Base-by-base conservation (phyloP, 1,284 basidiomycete genomes). In the Microbotryum lychnidis-dioicae region DNA sequence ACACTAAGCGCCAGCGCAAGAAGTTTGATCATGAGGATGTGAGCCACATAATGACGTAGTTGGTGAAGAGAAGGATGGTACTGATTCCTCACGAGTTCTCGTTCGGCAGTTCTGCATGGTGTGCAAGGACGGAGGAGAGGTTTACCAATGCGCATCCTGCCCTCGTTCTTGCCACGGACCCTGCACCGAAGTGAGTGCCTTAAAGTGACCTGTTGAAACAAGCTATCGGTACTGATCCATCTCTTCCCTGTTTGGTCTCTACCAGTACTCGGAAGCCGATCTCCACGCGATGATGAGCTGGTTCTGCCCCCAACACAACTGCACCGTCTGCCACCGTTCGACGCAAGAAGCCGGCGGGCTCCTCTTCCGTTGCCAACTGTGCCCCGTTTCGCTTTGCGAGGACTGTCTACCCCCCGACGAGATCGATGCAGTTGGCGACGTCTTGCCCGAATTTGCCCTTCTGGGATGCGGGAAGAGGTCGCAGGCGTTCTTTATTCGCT, bases 71-170 rank as follows among this genome's bases (percentile, higher is more conserved):
- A 42, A 10, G 12, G 21, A 50, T 4, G 27, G 20, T 8, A 12
- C 37, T 42, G 37, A 42, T 3, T 69, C 66, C 27, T 76, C 76
- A 9, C 10, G 8, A 10, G 7, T 31, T 55, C 80, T 80, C 8
- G 79, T 73, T 25, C 80, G 83, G 68, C 81, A 84, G 62, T 81
- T 76, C 74, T 84, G 83, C 69, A 77, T 81, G 48, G 74, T 77
- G 59, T 84, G 83, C 71, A 76, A 80, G 49, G 83, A 84, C 58
- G 82, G 83, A 1, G 83, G 83, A 0, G 77, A 82, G 54, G 66
- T 84, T 6, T 73, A 79, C 46, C 60, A 79, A 9, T 84, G 83
- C 66, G 21, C 51, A 4, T 52, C 53, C 16, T 66, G 64, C 49
- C 63, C 64, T n/a, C 59, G 65, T 20, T 50, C 54, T 1, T 57